These are phyloP conservation scores for Prunus persica DNA, from an alignment of 306 rosid species.

Conservation along the genomic window DNA sequence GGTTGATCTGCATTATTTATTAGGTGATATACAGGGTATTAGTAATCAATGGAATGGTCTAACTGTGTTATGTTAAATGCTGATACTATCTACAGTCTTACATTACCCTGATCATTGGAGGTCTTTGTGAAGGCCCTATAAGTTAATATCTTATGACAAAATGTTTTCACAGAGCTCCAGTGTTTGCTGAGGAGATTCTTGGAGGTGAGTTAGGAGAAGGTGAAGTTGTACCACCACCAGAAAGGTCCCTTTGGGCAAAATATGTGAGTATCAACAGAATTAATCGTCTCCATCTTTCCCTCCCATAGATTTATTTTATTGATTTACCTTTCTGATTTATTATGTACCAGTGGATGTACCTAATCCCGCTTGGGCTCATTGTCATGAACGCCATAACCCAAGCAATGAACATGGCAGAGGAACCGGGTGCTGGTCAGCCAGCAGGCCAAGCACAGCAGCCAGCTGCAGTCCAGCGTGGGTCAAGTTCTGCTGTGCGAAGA, in stretches of 20 bases:
- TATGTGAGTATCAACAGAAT: conserved; percentile 60
- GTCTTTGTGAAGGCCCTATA: not conserved
- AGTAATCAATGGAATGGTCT: not conserved
- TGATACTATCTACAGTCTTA: not conserved
- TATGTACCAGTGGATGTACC: conserved; percentile 84
- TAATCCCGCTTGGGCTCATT: conserved; percentile 91
- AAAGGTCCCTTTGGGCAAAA: conserved; percentile 92
- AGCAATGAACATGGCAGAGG: conserved; percentile 94
- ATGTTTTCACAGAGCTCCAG: conserved; percentile 59
- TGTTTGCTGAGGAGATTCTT: conserved; percentile 75
- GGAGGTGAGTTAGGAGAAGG: conserved; percentile 73
- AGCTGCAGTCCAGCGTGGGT: conserved; percentile 59
- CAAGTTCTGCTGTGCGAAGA: conserved; percentile 66
- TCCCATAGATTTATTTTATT: conserved; percentile 9
- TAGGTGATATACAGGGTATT: not conserved
- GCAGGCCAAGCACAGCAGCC: conserved; percentile 54
- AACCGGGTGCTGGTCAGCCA: conserved; percentile 63
- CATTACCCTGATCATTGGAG: not conserved
- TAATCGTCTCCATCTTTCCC: not conserved
- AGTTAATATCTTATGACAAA: conserved; percentile 7
- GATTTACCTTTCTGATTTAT: conserved; percentile 6
- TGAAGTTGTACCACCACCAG: conserved; percentile 63
- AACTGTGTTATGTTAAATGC: not conserved
- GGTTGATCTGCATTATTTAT: not conserved
- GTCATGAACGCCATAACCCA: conserved; percentile 93